Base-by-base conservation (phyloP, 2,329 filamentous ascomycete species). In the Pseudopithomyces chartarum region DNA sequence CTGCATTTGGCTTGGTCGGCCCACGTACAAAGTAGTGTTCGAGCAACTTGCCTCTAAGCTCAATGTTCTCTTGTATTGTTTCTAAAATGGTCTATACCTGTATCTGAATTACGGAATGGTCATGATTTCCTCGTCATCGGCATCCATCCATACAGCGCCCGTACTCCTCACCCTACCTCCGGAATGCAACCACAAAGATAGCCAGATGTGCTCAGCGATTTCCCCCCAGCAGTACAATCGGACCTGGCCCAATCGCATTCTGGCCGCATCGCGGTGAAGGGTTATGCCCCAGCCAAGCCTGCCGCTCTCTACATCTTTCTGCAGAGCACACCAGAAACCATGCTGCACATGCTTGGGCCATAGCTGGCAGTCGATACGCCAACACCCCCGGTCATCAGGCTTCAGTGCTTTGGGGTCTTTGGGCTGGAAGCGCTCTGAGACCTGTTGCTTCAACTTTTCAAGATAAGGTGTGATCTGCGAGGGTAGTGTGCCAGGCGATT, bases 141-240 rank as follows among this genome's bases (percentile, higher is more conserved):
- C 85, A 73, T 87, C 91, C 50, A 88, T 75, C 91, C 91, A 96
- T 46, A 78, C 77, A 13, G 85, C 79, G 0, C 83, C 83, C 8
- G 83, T 83, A 6, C 78, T 79, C 56, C 84, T 82, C 15, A 93
- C 75, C 58, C 81, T 81, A 32, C 88, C 82, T 54, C 85, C 81
- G 64, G 88, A 94, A 0, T 87, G 89, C 13, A 92, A 76, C 69
- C 90, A 94, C 0, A 96, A 74, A 38, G 93, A 73, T 3, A 95
- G 75, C 72, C 92, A 96, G 33, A 91, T 81, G 66, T 96, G 88
- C 52, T 86, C 83, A 0, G 86, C 85, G 0, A 91, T 78, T 59
- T 88, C 84, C 0, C 90, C 92, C 88, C 90, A 97, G 68, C 90
- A 91, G 70, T 90, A 95, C 1, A 94, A 73, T 33, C 86, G 83